phyloP scores from a whole-genome alignment of 441 rosid species.

The Euphorbia celastroides region DNA sequence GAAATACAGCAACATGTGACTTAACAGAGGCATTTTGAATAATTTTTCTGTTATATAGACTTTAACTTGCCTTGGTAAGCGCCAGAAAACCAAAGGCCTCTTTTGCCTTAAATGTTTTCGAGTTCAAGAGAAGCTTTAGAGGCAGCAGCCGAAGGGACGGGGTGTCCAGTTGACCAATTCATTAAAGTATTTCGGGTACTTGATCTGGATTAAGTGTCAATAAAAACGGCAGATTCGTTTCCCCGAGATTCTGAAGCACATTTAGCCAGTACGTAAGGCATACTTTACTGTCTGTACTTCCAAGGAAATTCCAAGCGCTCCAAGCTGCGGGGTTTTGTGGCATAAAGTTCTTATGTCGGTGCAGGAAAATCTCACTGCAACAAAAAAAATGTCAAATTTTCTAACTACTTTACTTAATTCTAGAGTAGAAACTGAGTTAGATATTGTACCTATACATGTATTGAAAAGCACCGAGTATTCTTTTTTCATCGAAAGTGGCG shows the following conservation, averaged over 20 bases:
- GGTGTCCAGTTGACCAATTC: slow-evolving; percentile 82
- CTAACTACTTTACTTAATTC: too few species aligned
- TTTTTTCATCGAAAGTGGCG: slow-evolving; percentile 69
- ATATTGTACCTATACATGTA: slow-evolving; percentile 59
- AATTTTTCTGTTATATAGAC: not conserved
- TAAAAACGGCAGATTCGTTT: slow-evolving; percentile 50
- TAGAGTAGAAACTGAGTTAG: not conserved
- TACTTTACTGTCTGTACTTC: slow-evolving; percentile 46
- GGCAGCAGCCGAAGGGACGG: slow-evolving; percentile 79
- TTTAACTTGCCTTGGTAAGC: slow-evolving; percentile 63
- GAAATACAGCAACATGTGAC: not conserved
- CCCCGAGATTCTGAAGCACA: slow-evolving; percentile 87
- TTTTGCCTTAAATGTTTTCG: slow-evolving; percentile 65
- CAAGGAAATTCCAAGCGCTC: slow-evolving; percentile 94
- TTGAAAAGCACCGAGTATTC: slow-evolving; percentile 81
- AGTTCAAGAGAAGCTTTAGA: slow-evolving; percentile 73
- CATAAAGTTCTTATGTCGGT: slow-evolving; percentile 67
- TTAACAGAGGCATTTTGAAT: not conserved
- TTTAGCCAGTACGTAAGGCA: slow-evolving; percentile 93
- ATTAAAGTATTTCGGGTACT: slow-evolving; percentile 53
- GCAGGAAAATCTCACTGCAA: slow-evolving; percentile 79
- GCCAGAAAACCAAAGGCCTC: slow-evolving; percentile 86
- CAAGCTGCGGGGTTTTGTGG: slow-evolving; percentile 73
- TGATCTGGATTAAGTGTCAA: slow-evolving; percentile 71
- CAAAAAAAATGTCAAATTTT: not conserved